Percentiles rank a stretch among this genome's conserved stretches.
These are phyloP conservation scores for Cucurbita ficifolia DNA, from an alignment of 306 rosid genomes.

Conservation along the genomic window DNA sequence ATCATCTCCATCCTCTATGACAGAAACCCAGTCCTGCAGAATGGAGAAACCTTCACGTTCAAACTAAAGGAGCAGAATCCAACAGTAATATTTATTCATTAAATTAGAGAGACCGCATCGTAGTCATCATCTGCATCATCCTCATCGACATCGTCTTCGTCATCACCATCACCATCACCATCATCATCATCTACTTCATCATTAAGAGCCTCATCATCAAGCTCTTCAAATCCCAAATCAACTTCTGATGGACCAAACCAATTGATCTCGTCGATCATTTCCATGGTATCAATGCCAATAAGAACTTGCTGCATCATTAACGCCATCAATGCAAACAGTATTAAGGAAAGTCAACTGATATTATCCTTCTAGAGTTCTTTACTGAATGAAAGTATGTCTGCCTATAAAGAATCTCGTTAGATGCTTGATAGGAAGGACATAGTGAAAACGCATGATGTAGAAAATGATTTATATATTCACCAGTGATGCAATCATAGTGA, in stretches of 20 bases:
- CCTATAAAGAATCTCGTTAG: not conserved
- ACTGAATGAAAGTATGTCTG: not conserved
- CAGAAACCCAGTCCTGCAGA: constrained; percentile 84
- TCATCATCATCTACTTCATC: constrained; percentile 34
- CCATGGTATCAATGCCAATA: constrained; percentile 78
- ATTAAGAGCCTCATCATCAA: constrained; percentile 57
- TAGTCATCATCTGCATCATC: constrained; percentile 36
- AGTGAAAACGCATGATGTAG: not conserved
- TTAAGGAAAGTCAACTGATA: not conserved
- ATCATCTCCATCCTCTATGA: constrained; percentile 59
- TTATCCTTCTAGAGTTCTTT: not conserved
- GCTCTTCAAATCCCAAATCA: constrained; percentile 73
- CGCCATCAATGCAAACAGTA: constrained; percentile 1
- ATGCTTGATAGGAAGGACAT: not conserved
- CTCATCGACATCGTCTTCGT: constrained; percentile 23
- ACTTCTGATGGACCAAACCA: constrained; percentile 67
- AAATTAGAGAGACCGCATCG: constrained; percentile 38
- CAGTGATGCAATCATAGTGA: not conserved
- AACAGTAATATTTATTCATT: not conserved
- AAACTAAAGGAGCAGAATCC: constrained; percentile 10
- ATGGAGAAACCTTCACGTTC: constrained; percentile 10
- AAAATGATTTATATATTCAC: not conserved
- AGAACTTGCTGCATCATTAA: constrained; percentile 68
- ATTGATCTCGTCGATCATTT: constrained; percentile 73
- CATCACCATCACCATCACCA: constrained; percentile 29